Evolutionary conservation across 176 grass and related monocot genomes (phyloP).

Genomic region (Aegilops speltoides): DNA sequence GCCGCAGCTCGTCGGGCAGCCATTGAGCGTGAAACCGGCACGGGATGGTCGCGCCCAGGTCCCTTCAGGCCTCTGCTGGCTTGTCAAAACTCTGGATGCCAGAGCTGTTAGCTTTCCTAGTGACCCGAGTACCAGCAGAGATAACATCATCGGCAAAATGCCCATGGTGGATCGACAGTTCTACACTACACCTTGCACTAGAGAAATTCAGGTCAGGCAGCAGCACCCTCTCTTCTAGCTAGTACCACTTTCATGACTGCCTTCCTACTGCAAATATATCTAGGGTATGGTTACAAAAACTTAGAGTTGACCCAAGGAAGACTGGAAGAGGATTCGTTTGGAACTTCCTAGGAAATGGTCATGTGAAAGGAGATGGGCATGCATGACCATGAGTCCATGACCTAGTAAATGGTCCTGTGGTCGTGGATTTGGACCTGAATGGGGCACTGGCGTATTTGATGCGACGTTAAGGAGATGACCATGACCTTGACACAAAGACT

Average conservation of each 20-base stretch:
- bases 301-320: not conserved
- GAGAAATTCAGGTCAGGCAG: slow-evolving; percentile 8
- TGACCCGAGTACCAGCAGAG: not conserved
- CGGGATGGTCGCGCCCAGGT: not conserved
- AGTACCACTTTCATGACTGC: not conserved
- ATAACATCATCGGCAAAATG: not conserved
- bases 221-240: not conserved
- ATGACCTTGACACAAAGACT: not conserved
- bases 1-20: not conserved
- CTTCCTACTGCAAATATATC: not conserved
- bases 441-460: not conserved
- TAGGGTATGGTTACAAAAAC: not conserved
- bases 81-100: not conserved
- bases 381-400: not conserved
- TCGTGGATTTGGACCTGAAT: not conserved
- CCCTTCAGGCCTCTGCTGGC: not conserved
- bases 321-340: not conserved
- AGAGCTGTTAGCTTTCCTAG: not conserved
- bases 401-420: not conserved
- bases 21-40: not conserved
- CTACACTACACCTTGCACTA: not conserved
- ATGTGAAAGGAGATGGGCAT: not conserved
- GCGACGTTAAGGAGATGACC: not conserved
- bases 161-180: not conserved
- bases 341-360: not conserved